Evolutionary conservation across 306 rosid species (phyloP).

Genomic region (Pyrus communis): DNA sequence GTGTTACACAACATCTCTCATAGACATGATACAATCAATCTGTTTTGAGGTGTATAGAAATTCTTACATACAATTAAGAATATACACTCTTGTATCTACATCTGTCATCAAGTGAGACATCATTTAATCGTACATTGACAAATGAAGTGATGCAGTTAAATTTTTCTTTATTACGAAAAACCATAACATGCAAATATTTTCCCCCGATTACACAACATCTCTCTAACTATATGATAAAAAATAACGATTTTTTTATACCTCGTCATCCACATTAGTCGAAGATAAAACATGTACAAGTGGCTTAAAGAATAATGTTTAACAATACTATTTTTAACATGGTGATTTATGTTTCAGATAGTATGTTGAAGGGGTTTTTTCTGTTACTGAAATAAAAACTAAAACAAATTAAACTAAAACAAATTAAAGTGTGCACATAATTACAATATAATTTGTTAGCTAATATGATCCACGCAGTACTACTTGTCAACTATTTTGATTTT

Average conservation of each 20-base stretch:
- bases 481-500: not conserved
- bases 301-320: not conserved
- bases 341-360: not conserved
- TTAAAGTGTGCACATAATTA: not conserved
- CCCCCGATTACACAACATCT: too few relatives aligned
- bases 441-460: not conserved
- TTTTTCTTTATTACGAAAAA: too few relatives aligned
- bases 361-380: not conserved
- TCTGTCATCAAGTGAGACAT: not conserved
- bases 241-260: too few relatives aligned
- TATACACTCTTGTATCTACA: too few relatives aligned
- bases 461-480: not conserved
- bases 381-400: not conserved
- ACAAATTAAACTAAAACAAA: too few relatives aligned
- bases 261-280: too few relatives aligned
- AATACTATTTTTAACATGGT: not conserved
- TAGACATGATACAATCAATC: not conserved
- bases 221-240: too few relatives aligned
- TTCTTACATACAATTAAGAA: not conserved
- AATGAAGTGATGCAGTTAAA: too few relatives aligned
- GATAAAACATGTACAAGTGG: not conserved
- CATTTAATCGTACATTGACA: too few relatives aligned
- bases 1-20: not conserved
- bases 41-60: not conserved
- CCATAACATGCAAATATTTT: too few relatives aligned